phyloP scores from a whole-genome alignment of 352 stramenopile genomes.

The Globisporangium apiculatum region DNA sequence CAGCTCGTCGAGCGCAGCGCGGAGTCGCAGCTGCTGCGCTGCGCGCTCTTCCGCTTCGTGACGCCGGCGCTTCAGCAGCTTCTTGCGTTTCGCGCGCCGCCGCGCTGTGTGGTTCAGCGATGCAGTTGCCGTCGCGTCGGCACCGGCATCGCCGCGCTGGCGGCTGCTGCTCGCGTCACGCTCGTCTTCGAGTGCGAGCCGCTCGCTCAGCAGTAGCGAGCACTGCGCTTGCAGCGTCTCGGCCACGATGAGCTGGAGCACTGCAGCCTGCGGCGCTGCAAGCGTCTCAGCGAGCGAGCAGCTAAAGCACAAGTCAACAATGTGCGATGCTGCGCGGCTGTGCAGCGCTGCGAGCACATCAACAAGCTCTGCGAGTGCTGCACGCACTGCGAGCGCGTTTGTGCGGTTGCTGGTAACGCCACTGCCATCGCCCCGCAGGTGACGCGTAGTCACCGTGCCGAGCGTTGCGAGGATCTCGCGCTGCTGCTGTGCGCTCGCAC shows the following conservation, averaged over 20 bases:
- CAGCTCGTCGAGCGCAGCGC: slow-evolving; percentile 37
- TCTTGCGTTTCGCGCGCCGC: slow-evolving; percentile 57
- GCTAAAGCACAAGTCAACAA: slow-evolving; percentile 32
- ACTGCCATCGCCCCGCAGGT: slow-evolving; percentile 8
- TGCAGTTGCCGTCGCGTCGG: neutral
- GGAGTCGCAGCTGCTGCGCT: slow-evolving; percentile 33
- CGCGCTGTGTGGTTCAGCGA: slow-evolving; percentile 41
- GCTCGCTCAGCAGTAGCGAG: slow-evolving; percentile 54
- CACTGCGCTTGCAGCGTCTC: slow-evolving; percentile 72
- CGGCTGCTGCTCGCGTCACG: neutral
- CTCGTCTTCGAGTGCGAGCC: slow-evolving; percentile 35
- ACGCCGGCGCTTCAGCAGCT: slow-evolving; percentile 55
- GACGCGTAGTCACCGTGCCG: slow-evolving; percentile 7
- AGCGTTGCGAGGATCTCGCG: slow-evolving; percentile 9
- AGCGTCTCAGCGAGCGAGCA: slow-evolving; percentile 34
- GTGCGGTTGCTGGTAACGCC: neutral
- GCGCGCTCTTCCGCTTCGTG: slow-evolving; percentile 26
- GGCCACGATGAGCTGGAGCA: slow-evolving; percentile 59
- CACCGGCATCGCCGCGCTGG: neutral
- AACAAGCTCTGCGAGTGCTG: slow-evolving; percentile 4
- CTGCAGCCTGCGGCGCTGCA: slow-evolving; percentile 34
- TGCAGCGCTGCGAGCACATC: slow-evolving; percentile 8
- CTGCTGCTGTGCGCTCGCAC: slow-evolving; percentile 12
- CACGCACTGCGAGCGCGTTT: neutral
- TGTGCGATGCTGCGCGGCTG: neutral